Conservation (phyloP, 352 stramenopile genomes). For the Phytophthora constricta region DNA sequence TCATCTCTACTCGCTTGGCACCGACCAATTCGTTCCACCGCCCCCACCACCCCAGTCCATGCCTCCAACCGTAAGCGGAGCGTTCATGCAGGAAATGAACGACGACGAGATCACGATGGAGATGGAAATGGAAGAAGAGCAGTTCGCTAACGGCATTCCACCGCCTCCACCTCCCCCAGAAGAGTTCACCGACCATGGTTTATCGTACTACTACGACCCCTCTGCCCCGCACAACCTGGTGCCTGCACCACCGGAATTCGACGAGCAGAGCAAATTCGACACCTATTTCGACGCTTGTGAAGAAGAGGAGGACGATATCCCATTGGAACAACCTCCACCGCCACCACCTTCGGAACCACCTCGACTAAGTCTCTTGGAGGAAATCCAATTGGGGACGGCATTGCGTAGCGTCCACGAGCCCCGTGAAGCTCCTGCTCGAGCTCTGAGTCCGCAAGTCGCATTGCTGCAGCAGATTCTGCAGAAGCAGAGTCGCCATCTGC, state of each 20-base stretch:
- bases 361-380: slow-evolving; percentile 27
- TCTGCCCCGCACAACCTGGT: slow-evolving; percentile 20
- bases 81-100: slow-evolving; percentile 76
- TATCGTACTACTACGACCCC: slow-evolving; percentile 68
- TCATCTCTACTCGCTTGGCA: slow-evolving; percentile 10
- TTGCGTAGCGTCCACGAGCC: slow-evolving; percentile 22
- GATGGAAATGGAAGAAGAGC: slow-evolving; percentile 26
- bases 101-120: slow-evolving; percentile 52
- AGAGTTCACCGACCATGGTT: slow-evolving; percentile 53
- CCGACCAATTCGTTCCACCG: slow-evolving; percentile 11
- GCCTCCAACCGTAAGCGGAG: slow-evolving; percentile 32
- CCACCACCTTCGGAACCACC: background rate
- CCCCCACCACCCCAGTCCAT: slow-evolving; percentile 7
- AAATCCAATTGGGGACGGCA: slow-evolving; percentile 44
- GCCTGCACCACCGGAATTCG: slow-evolving; percentile 31
- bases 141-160: slow-evolving; percentile 18
- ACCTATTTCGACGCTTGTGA: slow-evolving; percentile 27
- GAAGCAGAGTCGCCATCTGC: slow-evolving; percentile 53
- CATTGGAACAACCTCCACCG: slow-evolving; percentile 15
- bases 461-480: slow-evolving; percentile 64
- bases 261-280: slow-evolving; percentile 33
- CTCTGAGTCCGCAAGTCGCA: slow-evolving; percentile 32
- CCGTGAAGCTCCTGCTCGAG: slow-evolving; percentile 5
- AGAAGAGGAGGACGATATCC: slow-evolving; percentile 12
- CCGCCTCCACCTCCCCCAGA: slow-evolving; percentile 32